Base-by-base conservation (phyloP, 1,139 yeast genomes). In the Cylindricascospora bacillispora region DNA sequence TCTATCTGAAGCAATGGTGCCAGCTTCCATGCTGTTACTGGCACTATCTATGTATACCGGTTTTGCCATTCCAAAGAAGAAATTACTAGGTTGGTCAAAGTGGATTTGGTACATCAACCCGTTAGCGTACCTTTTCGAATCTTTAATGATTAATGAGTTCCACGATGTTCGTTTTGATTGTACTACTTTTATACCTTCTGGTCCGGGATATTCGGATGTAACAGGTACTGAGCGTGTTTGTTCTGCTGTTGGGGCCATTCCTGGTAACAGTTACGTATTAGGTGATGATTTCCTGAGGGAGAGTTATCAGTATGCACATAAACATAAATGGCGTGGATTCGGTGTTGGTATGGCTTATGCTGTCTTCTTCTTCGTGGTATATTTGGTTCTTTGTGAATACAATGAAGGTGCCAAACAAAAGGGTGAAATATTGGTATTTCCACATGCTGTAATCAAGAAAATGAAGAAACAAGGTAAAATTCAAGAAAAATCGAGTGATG, bases 371-470 rank as follows among this genome's bases (percentile, higher is more conserved):
- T 57, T 76, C 32, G 44, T 44, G 26, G 60, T 71, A 11, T 76
- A 78, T 43, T 49, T 78, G 41, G 21, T 57, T 9, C 62, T 69
- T 37, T 70, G 70, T 31, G 80, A 73, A 54, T 50, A 56, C 35
- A 71, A 72, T 46, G 71, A 72, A 41, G 79, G 79, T 46, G 67
- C 76, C 16, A 65, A 71, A 57, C 78, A 77, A 46, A 74, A 72
- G 59, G 89, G 89, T 54, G 89, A 79, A 54, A 63, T 76, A 27
- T 62, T 74, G 27, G 64, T 77, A 25, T 78, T 70, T 60, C 71
- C 69, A 33, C 49, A 57, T 30, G 63, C 71, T 4, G 53, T 54
- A 29, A 39, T 57, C 33, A 47, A 48, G 36, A 48, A 51, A 28
- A 36, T 54, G 34, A 48, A 46, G 27, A 54, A 56, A 36, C 40